Evolutionary conservation across 306 rosid genomes (phyloP).

Genomic region (Cyclanthera cordifolia): DNA sequence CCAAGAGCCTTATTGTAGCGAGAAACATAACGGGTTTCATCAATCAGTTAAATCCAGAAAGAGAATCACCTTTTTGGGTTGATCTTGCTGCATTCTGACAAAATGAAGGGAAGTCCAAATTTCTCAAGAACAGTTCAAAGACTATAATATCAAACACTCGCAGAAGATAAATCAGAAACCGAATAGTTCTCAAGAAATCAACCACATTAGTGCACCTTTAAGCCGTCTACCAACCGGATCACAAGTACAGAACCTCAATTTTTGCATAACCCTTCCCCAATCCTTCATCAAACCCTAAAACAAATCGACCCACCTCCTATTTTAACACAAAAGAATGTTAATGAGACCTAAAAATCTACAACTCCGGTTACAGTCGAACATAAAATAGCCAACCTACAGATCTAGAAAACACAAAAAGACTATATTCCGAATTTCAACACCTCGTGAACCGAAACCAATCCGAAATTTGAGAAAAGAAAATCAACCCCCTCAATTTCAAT

Average conservation of each 20-base stretch:
- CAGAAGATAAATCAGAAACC: conserved; percentile 26
- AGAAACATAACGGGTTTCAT: neutral
- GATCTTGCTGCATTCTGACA: conserved; percentile 68
- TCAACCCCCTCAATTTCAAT: neutral
- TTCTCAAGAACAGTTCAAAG: neutral
- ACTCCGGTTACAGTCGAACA: neutral
- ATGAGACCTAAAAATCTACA: neutral
- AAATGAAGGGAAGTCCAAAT: conserved; percentile 18
- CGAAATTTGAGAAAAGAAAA: neutral
- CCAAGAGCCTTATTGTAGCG: neutral
- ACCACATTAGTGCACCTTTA: conserved; percentile 54
- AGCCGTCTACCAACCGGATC: conserved; percentile 66
- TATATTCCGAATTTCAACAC: conserved; percentile 15
- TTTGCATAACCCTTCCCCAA: conserved; percentile 28
- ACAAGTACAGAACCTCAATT: conserved; percentile 45
- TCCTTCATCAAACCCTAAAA: conserved; percentile 12
- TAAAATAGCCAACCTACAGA: conserved; percentile 1
- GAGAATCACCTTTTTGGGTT: conserved; percentile 54
- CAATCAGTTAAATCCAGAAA: neutral
- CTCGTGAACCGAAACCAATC: neutral
- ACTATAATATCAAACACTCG: conserved; percentile 9
- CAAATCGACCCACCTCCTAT: conserved; percentile 4
- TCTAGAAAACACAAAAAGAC: conserved; percentile 6
- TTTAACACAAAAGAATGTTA: neutral
- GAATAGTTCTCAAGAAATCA: conserved; percentile 21